Base-by-base conservation (phyloP, 2,329 filamentous ascomycete species). In the Davidsoniella eucalypti region DNA sequence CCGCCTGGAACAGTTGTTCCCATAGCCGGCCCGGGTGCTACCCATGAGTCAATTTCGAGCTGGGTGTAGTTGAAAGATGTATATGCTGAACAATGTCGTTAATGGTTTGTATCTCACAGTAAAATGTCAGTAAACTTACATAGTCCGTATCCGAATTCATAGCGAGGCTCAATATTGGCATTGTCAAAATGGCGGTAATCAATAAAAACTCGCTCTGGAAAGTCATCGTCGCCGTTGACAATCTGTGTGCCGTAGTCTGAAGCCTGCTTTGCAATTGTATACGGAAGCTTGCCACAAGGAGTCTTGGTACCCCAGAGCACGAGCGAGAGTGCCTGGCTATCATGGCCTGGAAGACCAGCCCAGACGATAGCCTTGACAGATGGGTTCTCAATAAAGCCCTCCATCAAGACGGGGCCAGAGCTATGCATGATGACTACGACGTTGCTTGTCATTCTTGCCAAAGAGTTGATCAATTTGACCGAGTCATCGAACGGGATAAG, bases 281-380 rank as follows among this genome's bases (percentile, higher is more conserved):
- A 69, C 0, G 83, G 81, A 1, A 88, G 69, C 61, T 87, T 87
- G 10, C 78, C 84, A 44, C 76, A 80, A 0, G 85, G 85, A 59
- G 83, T 87, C 44, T 76, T 72, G 54, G 80, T 74, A 45, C 84
- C 85, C 55, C 85, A 84, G 16, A 90, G 68, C 1, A 88, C 71
- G 56, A 90, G 84, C 0, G 82, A 84, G 54, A 92, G 81, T 12
- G 79, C 81, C 5, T 84, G 85, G 4, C 81, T 82, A 65, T 92
- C 84, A 58, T 90, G 85, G n/a, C 86, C 85, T 54, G 84, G 83
- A 58, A 87, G 90, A 84, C 84, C 92, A 7, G 83, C 83, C 59
- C 90, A 82, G 1, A 87, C 60, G 1, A 88, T 67, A 2, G 79
- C 75, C 50, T 54, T 54, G 46, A 54, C 50, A 2, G 71, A 74